Conservation (phyloP, 805 yeast species). For the Starmerella stigmatis region DNA sequence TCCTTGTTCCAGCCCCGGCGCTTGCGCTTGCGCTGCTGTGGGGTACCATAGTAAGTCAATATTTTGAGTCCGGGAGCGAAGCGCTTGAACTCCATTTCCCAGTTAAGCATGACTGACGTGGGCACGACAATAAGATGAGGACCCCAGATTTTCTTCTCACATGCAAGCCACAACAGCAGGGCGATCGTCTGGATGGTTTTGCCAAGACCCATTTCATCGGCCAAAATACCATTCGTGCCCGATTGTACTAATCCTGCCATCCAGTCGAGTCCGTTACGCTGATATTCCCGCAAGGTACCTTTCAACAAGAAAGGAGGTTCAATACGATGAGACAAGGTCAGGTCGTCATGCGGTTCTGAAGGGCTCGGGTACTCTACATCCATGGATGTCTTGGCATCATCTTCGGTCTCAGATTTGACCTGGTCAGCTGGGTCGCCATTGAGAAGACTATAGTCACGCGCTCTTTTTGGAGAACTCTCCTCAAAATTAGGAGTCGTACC, state of each 20-base stretch:
- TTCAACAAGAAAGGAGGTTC: constrained; percentile 62
- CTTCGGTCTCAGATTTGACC: too few relatives aligned
- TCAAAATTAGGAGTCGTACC: neutral
- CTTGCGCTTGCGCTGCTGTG: constrained; percentile 90
- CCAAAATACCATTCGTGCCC: constrained; percentile 89
- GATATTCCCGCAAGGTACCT: constrained; percentile 81
- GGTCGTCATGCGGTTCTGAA: neutral
- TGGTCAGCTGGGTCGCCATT: too few relatives aligned
- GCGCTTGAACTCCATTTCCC: constrained; percentile 99
- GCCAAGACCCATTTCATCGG: constrained; percentile 97
- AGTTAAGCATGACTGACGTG: constrained; percentile 89
- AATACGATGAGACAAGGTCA: constrained; percentile 27
- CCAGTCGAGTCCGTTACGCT: constrained; percentile 96
- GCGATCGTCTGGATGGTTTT: constrained; percentile 95
- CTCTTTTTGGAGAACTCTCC: too few relatives aligned
- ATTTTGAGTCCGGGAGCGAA: constrained; percentile 98
- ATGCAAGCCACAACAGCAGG: constrained; percentile 74
- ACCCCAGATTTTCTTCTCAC: constrained; percentile 93
- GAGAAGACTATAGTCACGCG: too few relatives aligned
- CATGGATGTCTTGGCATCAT: too few relatives aligned
- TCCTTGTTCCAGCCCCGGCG: constrained; percentile 97
- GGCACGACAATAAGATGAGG: constrained; percentile 97
- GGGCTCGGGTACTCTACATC: too few relatives aligned
- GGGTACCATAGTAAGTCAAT: constrained; percentile 90
- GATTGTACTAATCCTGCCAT: constrained; percentile 85